These are phyloP conservation scores for Fusarium circinatum DNA, from an alignment of 2,329 filamentous ascomycete genomes.

Conservation along the genomic window DNA sequence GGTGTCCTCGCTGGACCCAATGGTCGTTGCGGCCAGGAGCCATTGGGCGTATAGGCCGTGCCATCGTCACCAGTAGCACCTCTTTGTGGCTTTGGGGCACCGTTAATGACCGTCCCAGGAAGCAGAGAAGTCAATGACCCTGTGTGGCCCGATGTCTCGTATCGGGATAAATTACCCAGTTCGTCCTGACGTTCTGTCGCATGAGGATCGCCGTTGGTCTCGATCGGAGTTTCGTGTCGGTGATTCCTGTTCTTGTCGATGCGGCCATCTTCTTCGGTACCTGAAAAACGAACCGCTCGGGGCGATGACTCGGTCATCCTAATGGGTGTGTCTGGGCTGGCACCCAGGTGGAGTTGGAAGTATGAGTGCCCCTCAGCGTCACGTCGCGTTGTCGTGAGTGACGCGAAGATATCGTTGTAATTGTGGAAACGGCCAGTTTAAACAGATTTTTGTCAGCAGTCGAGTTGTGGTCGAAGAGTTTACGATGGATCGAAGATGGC, in stretches of 20 bases:
- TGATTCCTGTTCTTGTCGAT: conserved; percentile 55
- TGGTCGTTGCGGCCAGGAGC: conserved; percentile 70
- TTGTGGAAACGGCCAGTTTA: conserved; percentile 17
- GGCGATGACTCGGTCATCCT: conserved; percentile 61
- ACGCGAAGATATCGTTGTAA: conserved; percentile 10
- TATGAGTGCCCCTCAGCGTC: conserved; percentile 36
- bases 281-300: conserved; percentile 66
- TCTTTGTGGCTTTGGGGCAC: conserved; percentile 55
- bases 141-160: conserved; percentile 55
- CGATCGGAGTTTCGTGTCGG: conserved; percentile 45
- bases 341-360: conserved; percentile 29
- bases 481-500: conserved; percentile 40
- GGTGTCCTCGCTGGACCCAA: conserved; percentile 76
- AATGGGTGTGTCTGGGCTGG: conserved; percentile 26
- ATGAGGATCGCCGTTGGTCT: conserved; percentile 54
- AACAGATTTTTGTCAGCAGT: conserved; percentile 7
- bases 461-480: conserved; percentile 25
- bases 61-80: conserved; percentile 43
- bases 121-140: conserved; percentile 57
- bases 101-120: conserved; percentile 55
- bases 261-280: conserved; percentile 57
- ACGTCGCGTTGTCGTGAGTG: conserved; percentile 22
- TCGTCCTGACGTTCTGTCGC: conserved; percentile 62
- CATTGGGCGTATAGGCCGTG: conserved; percentile 44
- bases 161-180: conserved; percentile 56